Base-by-base conservation (phyloP, 1,284 basidiomycete genomes). In the Ceratobasidium theobromae region DNA sequence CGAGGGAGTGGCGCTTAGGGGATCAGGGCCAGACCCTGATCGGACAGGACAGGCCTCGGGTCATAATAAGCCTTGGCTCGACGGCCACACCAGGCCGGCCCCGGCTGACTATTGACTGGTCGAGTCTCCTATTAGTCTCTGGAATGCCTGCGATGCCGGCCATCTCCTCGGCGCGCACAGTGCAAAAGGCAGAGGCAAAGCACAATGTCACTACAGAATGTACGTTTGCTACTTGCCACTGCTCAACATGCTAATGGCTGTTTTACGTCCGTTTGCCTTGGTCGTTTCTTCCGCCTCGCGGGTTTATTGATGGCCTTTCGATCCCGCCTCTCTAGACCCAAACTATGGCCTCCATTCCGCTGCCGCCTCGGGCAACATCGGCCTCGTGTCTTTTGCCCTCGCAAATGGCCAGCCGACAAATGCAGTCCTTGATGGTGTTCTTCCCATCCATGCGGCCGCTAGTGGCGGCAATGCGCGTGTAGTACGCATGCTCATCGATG, bases 391-490 rank as follows among this genome's bases (percentile, higher is more conserved):
- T 73, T 94, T 90, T 76, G 94, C 94, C 5, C 81, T 98, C 30
- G 85, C 86, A n/a, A 87, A 94, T 72, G 95, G 94, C 4, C 94
- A 97, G 74, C 94, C 94, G 5, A 86, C 95, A 74, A 96, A 98
- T 76, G 91, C 92, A 4, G 90, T 95, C 30, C 82, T 95, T 64
- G 92, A 95, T 74, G 94, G 94, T 53, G 89, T 97, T 3, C 84
- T 95, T 28, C 94, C 94, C 0, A 81, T 98, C 14, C 94, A 98
- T 74, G 93, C 92, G 3, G 94, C 94, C 1, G 89, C 86, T 71
- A 89, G 91, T 0, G 91, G 91, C 27, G 95, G 95, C 1, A 89
- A 86, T 73, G 88, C 89, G 68, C 83, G 87, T 58, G 89, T 96
- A 54, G 92, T 96, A 28, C 84, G 85, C 73, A 82, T 94, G 72